A percentile compares a stretch with the other conserved stretches of the same genome.
Conservation (phyloP, 192 early-diverging fungal genomes). For the Diversispora eburnea region DNA sequence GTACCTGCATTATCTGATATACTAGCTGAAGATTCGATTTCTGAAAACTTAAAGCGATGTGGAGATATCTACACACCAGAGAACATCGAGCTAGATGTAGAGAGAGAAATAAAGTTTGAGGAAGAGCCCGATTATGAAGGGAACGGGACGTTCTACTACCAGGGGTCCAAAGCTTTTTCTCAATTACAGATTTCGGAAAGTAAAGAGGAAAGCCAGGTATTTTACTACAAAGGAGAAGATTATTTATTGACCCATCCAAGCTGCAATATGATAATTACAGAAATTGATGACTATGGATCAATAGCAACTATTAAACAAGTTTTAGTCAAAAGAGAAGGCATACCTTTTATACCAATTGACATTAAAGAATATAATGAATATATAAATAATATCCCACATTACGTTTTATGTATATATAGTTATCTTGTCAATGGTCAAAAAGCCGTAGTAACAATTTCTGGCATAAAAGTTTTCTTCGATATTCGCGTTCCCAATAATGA, state of each 20-base stretch:
- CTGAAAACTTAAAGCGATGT: too few relatives aligned
- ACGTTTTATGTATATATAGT: neutral
- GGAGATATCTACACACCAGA: too few relatives aligned
- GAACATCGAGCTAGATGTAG: too few relatives aligned
- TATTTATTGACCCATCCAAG: neutral
- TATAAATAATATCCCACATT: conserved; percentile 5
- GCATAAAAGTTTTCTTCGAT: too few relatives aligned
- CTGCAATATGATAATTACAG: neutral
- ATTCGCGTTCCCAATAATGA: too few relatives aligned
- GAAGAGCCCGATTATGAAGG: too few relatives aligned
- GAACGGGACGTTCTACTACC: neutral
- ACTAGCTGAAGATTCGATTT: too few relatives aligned
- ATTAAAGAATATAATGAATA: neutral
- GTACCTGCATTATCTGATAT: too few relatives aligned
- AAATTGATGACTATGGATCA: neutral
- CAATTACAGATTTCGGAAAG: too few relatives aligned
- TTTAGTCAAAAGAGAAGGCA: neutral
- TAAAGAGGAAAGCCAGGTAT: neutral
- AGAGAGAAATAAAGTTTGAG: too few relatives aligned
- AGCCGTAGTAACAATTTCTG: neutral
- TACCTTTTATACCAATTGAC: conserved; percentile 5
- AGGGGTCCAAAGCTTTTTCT: neutral
- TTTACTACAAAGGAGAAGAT: neutral
- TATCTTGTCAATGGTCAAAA: conserved; percentile 13
- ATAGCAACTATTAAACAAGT: neutral